These are phyloP conservation scores for Claviceps sp. DNA, from an alignment of 2,329 filamentous ascomycete genomes.

Conservation along the genomic window DNA sequence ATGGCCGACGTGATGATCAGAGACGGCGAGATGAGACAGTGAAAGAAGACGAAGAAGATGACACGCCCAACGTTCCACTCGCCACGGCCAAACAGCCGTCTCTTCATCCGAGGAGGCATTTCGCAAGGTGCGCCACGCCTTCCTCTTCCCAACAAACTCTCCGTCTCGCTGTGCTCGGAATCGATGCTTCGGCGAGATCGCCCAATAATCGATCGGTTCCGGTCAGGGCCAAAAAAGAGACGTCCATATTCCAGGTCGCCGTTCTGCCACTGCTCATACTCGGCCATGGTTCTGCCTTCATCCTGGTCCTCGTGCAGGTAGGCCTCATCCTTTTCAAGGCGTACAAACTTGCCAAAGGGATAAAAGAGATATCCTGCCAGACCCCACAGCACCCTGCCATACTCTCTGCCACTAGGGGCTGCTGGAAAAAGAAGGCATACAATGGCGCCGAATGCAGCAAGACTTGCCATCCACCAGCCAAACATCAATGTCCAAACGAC, in stretches of 20 bases:
- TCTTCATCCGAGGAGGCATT: constrained; percentile 43
- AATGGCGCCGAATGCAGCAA: constrained; percentile 60
- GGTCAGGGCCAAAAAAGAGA: constrained; percentile 82
- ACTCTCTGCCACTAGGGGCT: constrained; percentile 67
- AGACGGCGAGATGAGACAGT: constrained; percentile 75
- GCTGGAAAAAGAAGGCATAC: constrained; percentile 72
- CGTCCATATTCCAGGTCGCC: constrained; percentile 92
- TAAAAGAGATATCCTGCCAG: constrained; percentile 82
- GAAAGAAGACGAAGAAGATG: constrained; percentile 94
- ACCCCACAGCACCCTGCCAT: constrained; percentile 74
- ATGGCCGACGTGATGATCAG: constrained; percentile 74
- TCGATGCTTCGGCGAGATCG: constrained; percentile 80
- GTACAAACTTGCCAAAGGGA: constrained; percentile 92
- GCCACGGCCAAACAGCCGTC: constrained; percentile 82
- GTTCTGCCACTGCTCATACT: constrained; percentile 98
- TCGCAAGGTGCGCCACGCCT: constrained; percentile 33
- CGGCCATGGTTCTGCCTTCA: constrained; percentile 91
- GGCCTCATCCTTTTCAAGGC: constrained; percentile 82
- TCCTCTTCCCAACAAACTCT: constrained; percentile 64
- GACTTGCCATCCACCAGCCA: constrained; percentile 85
- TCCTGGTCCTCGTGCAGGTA: constrained; percentile 91
- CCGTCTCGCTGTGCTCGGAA: constrained; percentile 70
- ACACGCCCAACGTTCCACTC: constrained; percentile 92
- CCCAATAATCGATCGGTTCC: constrained; percentile 68
- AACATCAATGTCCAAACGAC: constrained; percentile 81